phyloP scores from a whole-genome alignment of 306 rosid genomes.

The Bauhinia variegata region DNA sequence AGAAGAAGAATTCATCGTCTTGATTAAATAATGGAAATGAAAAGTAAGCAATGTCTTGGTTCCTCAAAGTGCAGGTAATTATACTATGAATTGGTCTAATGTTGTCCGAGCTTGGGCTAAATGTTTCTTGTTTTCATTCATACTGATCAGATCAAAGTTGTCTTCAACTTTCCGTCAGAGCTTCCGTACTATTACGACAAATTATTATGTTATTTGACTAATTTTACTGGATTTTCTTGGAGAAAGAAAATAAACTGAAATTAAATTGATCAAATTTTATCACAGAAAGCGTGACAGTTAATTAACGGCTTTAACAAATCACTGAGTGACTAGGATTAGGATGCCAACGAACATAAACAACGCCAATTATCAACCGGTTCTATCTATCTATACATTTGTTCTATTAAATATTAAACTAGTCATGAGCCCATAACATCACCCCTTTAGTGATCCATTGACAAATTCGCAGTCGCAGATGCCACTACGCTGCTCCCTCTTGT shows the following conservation, averaged over 20 bases:
- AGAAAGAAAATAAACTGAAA: no score
- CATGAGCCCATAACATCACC: no score
- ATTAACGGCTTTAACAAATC: not conserved
- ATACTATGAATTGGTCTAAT: slow-evolving; percentile 22
- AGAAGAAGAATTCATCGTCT: no score
- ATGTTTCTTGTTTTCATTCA: not conserved
- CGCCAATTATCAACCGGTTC: slow-evolving; percentile 25
- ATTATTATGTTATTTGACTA: no score
- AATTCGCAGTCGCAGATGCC: not conserved
- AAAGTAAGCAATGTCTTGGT: not conserved
- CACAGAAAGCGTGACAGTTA: not conserved
- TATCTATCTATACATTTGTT: no score
- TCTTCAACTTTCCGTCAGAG: not conserved
- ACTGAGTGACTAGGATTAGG: slow-evolving; percentile 8
- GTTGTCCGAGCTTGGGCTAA: slow-evolving; percentile 14
- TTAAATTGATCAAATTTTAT: no score
- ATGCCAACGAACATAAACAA: slow-evolving; percentile 24
- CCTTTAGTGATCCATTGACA: no score
- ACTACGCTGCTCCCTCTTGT: not conserved
- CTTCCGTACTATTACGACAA: no score
- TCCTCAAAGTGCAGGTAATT: slow-evolving; percentile 22
- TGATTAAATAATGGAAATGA: no score
- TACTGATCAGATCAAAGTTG: slow-evolving; percentile 23
- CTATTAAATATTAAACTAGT: no score
- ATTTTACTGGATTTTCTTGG: no score